Evolutionary conservation across 2,329 filamentous ascomycete genomes (phyloP).

Genomic region (Diaporthe citriasiana): DNA sequence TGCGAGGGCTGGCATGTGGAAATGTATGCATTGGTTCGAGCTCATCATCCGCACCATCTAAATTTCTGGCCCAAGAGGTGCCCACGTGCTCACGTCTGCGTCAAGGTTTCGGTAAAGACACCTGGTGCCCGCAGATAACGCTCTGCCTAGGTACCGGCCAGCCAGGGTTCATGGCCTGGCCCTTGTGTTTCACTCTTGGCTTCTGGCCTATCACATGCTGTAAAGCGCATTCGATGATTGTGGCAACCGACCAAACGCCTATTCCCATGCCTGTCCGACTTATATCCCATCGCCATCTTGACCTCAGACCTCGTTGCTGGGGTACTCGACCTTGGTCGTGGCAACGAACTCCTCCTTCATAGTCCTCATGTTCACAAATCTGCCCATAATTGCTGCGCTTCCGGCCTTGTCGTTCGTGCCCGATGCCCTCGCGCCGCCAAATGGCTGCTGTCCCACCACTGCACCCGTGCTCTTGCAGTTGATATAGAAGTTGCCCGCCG

Average conservation of each 20-base stretch:
- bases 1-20: not conserved
- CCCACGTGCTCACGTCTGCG: slow-evolving; percentile 37
- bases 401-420: slow-evolving; percentile 79
- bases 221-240: not conserved
- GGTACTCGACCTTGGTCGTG: slow-evolving; percentile 75
- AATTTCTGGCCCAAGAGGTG: slow-evolving; percentile 37
- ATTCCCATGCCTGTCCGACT: not conserved
- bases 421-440: slow-evolving; percentile 76
- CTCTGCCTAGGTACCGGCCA: not conserved
- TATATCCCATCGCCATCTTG: not conserved
- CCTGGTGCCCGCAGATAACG: not conserved
- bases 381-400: slow-evolving; percentile 62
- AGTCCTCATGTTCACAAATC: slow-evolving; percentile 65
- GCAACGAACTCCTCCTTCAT: slow-evolving; percentile 80
- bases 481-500: slow-evolving; percentile 70
- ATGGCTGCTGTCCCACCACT: slow-evolving; percentile 80
- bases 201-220: slow-evolving; percentile 32
- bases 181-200: slow-evolving; percentile 1
- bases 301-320: slow-evolving; percentile 75
- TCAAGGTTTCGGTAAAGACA: not conserved
- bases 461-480: slow-evolving; percentile 75
- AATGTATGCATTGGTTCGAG: not conserved
- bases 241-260: not conserved
- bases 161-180: not conserved
- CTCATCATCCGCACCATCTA: not conserved